Percentiles rank a stretch among this genome's conserved stretches.
These are phyloP conservation scores for Tetracladium maxilliforme DNA, from an alignment of 2,329 filamentous ascomycete genomes.

Conservation along the genomic window DNA sequence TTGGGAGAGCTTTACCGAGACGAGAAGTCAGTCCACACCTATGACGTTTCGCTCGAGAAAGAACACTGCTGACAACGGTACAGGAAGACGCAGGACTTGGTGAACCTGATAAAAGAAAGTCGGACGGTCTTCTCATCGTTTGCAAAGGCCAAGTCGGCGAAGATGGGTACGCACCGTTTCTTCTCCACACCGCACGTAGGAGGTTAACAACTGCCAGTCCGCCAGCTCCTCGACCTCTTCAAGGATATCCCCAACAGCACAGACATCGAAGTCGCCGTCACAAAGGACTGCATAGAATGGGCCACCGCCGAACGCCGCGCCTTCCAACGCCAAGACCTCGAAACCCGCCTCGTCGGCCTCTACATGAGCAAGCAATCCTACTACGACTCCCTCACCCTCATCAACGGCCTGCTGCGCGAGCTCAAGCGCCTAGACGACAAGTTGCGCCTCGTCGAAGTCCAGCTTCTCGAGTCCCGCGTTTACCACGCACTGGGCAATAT, in stretches of 20 bases:
- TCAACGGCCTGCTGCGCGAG: constrained; percentile 91
- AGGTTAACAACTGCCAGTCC: constrained; percentile 42
- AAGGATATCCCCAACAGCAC: constrained; percentile 84
- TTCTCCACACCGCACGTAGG: constrained; percentile 1
- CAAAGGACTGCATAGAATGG: constrained; percentile 99
- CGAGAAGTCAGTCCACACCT: constrained; percentile 46
- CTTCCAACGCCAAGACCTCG: constrained; percentile 95
- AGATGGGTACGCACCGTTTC: constrained; percentile 58
- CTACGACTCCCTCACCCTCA: constrained; percentile 91
- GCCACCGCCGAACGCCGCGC: constrained; percentile 85
- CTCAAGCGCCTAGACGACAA: constrained; percentile 98
- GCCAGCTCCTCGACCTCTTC: constrained; percentile 92
- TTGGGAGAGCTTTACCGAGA: constrained; percentile 89
- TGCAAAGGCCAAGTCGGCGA: constrained; percentile 96
- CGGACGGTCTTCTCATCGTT: constrained; percentile 87
- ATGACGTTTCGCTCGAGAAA: constrained; percentile 1
- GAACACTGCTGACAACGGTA: constrained; percentile 13
- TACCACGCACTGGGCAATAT: constrained; percentile 97
- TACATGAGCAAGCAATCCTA: constrained; percentile 97
- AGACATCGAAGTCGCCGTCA: constrained; percentile 88
- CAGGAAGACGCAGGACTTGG: constrained; percentile 71
- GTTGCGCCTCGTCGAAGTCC: constrained; percentile 92
- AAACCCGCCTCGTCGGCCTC: constrained; percentile 83
- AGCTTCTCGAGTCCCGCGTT: constrained; percentile 89
- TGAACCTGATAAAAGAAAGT: constrained; percentile 80